Conservation (phyloP, 1,284 basidiomycete genomes). For the Ganoderma lingzhi region DNA sequence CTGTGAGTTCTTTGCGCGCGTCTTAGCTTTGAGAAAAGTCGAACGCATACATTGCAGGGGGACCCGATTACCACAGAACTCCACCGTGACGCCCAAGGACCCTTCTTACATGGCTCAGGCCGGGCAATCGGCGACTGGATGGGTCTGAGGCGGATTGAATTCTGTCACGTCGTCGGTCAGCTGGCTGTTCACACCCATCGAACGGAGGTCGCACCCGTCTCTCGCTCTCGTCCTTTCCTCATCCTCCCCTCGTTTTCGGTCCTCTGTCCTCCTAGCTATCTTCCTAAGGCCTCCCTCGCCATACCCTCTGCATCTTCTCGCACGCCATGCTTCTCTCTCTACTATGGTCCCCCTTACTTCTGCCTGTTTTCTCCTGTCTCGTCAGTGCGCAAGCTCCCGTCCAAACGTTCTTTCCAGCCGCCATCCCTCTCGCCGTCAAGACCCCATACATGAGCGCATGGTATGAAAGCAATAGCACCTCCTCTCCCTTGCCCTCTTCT, state of each 20-base stretch:
- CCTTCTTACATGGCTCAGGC: not conserved
- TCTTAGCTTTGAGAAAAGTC: not conserved
- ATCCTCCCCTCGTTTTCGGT: conserved; percentile 13
- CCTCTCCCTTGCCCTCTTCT: not conserved
- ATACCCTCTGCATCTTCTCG: not conserved
- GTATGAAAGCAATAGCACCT: conserved; percentile 12
- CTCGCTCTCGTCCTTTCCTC: not conserved
- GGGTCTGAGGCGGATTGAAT: not conserved
- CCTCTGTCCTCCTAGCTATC: conserved; percentile 17
- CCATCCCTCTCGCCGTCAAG: conserved; percentile 26
- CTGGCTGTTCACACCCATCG: not conserved
- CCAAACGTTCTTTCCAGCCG: conserved; percentile 23
- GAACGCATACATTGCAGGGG: not conserved
- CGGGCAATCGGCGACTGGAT: not conserved
- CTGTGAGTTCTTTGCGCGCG: not conserved
- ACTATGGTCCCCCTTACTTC: conserved; percentile 21
- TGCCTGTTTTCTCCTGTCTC: conserved; percentile 18
- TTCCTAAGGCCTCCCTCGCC: conserved; percentile 3
- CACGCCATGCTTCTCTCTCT: conserved; percentile 13
- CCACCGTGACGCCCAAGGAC: not conserved
- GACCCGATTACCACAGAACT: not conserved
- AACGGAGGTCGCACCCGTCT: conserved; percentile 1
- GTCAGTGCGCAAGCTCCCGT: conserved; percentile 18
- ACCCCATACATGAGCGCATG: conserved; percentile 29
- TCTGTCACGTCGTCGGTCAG: not conserved